These are phyloP conservation scores for Pseudozyma pruni DNA, from an alignment of 1,284 basidiomycete genomes.

Conservation along the genomic window DNA sequence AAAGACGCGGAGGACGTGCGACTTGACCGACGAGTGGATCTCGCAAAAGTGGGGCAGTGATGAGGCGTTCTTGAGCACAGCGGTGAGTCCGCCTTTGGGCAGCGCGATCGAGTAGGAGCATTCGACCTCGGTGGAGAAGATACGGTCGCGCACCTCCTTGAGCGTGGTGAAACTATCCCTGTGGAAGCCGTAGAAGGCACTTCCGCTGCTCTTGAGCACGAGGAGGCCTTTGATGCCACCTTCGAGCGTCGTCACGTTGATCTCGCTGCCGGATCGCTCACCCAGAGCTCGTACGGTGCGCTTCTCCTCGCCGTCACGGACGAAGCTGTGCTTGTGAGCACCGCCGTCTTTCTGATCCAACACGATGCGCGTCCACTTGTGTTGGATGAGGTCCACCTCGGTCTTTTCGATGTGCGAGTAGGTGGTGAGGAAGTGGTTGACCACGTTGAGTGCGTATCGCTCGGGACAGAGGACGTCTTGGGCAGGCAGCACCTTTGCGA, in stretches of 20 bases:
- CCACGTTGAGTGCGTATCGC: conserved; percentile 86
- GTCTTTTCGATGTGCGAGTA: conserved; percentile 80
- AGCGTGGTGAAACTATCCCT: conserved; percentile 90
- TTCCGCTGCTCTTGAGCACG: conserved; percentile 89
- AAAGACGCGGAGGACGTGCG: conserved; percentile 82
- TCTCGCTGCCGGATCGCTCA: conserved; percentile 68
- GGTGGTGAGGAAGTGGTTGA: conserved; percentile 82
- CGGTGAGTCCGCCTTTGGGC: conserved; percentile 31
- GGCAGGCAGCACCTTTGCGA: conserved; percentile 45
- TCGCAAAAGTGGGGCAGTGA: conserved; percentile 61
- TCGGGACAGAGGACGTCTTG: conserved; percentile 73
- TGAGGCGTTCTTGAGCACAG: conserved; percentile 63
- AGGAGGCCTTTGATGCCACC: conserved; percentile 56
- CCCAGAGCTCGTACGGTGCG: conserved; percentile 77
- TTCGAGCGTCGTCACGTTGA: conserved; percentile 47
- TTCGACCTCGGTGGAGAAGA: conserved; percentile 65
- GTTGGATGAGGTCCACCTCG: conserved; percentile 80
- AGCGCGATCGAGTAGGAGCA: conserved; percentile 51
- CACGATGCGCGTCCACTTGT: conserved; percentile 85
- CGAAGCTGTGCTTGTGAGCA: conserved; percentile 82
- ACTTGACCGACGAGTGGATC: conserved; percentile 73
- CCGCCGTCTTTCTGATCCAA: conserved; percentile 69
- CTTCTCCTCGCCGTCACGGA: conserved; percentile 90
- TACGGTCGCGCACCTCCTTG: conserved; percentile 59
- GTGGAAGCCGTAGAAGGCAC: conserved; percentile 83